Conservation (phyloP, 2,329 filamentous ascomycete genomes). For the Xylaria multiplex region DNA sequence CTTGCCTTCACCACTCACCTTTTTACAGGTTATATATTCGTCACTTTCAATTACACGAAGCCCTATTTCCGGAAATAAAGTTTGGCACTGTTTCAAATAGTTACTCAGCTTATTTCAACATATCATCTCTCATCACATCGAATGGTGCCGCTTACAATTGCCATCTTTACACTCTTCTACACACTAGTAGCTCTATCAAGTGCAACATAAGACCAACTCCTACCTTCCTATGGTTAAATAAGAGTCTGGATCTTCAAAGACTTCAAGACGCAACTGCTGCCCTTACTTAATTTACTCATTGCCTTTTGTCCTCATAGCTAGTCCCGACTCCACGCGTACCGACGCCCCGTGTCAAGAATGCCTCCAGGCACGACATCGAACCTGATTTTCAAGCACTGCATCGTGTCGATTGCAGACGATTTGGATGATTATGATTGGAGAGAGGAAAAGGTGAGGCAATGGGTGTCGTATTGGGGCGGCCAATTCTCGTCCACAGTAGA, state of each 20-base stretch:
- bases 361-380: background rate
- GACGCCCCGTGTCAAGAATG: background rate
- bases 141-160: background rate
- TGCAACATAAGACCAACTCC: background rate
- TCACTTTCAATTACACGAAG: background rate
- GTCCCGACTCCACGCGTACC: background rate
- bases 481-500: constrained; percentile 62
- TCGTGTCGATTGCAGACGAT: constrained; percentile 68
- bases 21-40: background rate
- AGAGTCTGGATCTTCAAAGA: background rate
- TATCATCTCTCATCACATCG: background rate
- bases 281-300: background rate
- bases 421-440: constrained; percentile 59
- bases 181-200: background rate
- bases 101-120: background rate
- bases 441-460: constrained; percentile 68
- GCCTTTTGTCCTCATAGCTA: background rate
- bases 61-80: background rate
- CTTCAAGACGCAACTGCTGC: background rate
- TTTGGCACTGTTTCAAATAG: background rate
- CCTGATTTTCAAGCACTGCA: constrained; percentile 58
- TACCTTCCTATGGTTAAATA: background rate
- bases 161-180: background rate
- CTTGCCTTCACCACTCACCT: background rate
- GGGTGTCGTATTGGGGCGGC: constrained; percentile 73